These are phyloP conservation scores for Yamadazyma jaroonii DNA, from an alignment of 1,139 yeast species.

Conservation along the genomic window DNA sequence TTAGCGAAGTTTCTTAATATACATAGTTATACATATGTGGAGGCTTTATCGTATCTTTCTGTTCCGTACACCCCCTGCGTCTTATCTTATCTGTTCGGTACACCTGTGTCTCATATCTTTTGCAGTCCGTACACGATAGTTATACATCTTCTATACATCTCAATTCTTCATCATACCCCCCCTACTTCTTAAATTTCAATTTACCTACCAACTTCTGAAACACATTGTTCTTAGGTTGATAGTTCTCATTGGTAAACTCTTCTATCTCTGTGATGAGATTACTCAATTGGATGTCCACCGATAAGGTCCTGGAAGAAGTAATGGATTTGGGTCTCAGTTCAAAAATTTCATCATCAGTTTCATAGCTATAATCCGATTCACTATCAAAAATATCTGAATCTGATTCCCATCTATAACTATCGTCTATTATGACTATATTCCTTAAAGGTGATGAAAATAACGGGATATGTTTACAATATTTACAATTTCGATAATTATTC, in stretches of 20 bases:
- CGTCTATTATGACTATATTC: background rate
- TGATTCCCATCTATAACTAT: conserved; percentile 2
- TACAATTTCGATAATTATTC: conserved; percentile 12
- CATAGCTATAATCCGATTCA: background rate
- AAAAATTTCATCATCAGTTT: background rate
- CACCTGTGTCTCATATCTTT: too few relatives aligned
- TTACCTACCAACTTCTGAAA: conserved; percentile 3
- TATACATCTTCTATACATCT: too few relatives aligned
- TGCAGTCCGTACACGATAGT: too few relatives aligned
- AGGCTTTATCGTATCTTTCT: too few relatives aligned
- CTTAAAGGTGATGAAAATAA: conserved; percentile 23
- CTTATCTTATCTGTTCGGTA: too few relatives aligned
- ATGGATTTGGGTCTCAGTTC: background rate
- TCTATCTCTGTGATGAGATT: conserved; percentile 7
- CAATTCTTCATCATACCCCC: too few relatives aligned
- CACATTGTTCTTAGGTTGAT: conserved; percentile 1
- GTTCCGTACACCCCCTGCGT: too few relatives aligned
- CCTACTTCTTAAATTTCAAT: conserved; percentile 5
- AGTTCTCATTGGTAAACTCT: conserved; percentile 4
- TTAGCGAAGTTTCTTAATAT: conserved; percentile 9
- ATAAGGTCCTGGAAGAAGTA: too few relatives aligned
- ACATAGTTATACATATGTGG: too few relatives aligned
- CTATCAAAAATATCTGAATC: background rate
- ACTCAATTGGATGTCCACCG: conserved; percentile 7
- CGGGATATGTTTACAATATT: conserved; percentile 22